Percentiles rank a stretch among this genome's conserved stretches.
phyloP scores from a whole-genome alignment of 208 protist species.

The Trypanosoma mega region DNA sequence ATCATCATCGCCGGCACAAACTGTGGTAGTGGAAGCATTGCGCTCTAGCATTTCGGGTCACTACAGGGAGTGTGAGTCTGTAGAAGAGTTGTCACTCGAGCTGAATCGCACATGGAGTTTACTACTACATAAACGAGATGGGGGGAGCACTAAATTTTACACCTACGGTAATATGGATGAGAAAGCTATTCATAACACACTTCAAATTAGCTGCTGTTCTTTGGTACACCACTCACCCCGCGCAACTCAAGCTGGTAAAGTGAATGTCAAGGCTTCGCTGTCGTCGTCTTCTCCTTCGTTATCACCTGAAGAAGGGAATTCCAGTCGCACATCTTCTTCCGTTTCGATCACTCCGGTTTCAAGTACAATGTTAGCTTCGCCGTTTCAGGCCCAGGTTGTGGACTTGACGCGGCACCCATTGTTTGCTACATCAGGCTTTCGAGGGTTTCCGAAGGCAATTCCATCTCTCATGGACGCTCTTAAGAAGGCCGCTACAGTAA shows the following conservation, averaged over 20 bases:
- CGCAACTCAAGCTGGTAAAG: not conserved
- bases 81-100: slow-evolving; percentile 37
- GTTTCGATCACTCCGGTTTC: slow-evolving; percentile 2
- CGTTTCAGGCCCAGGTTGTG: slow-evolving; percentile 44
- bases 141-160: slow-evolving; percentile 41
- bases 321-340: not conserved
- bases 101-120: slow-evolving; percentile 34
- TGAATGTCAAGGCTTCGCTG: not conserved
- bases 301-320: not conserved
- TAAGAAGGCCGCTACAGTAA: slow-evolving; percentile 28
- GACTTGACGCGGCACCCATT: slow-evolving; percentile 65
- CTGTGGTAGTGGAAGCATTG: not conserved
- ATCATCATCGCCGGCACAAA: not conserved
- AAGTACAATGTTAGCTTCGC: slow-evolving; percentile 32
- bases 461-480: slow-evolving; percentile 46
- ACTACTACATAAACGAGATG: slow-evolving; percentile 8
- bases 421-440: slow-evolving; percentile 58
- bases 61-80: slow-evolving; percentile 26
- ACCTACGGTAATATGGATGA: slow-evolving; percentile 55
- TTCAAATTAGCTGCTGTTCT: slow-evolving; percentile 26
- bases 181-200: slow-evolving; percentile 43
- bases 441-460: slow-evolving; percentile 21
- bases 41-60: not conserved
- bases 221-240: not conserved
- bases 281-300: not conserved